Base-by-base conservation (phyloP, 1,139 yeast genomes). In the Pichia terricola region DNA sequence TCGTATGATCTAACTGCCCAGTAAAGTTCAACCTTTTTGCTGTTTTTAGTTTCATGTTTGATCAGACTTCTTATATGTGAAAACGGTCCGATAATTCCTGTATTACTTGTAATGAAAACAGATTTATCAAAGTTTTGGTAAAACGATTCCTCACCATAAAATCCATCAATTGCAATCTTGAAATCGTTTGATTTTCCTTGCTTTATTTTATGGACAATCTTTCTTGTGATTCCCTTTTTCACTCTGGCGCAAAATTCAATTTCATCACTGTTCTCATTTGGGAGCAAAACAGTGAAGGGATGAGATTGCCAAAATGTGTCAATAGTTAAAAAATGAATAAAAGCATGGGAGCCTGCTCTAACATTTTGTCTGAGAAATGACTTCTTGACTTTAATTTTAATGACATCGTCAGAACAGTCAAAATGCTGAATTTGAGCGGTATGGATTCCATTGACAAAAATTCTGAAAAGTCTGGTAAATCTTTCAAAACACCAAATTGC, bases 401-500 rank as follows among this genome's bases (percentile, higher is more conserved):
- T 58, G 16, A 66, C 60, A 10, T 54, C 54, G 10, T 30, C 32
- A 16, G 66, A 66, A 32, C 58, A 58, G 4, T 65, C 50, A 37
- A 72, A 60, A 46, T 75, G 65, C 45, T 71, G 65, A 36, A 79
- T 68, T 10, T 64, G 62, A 2, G 85, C 81, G 50, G 66, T 66
- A 28, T 70, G 56, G 6, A 85, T 84, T 6, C 87, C 87, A 57
- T 75, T 77, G 5, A 52, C 40, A 4, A 55, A 49, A 46, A 80
- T 60, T 53, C 83, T 69, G n/a, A 56, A 62, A 3, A 78, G 28
- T 58, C 91, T 68, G 2, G 70, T 55, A 4, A 68, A 52, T 53
- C 84, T 68, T 57, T 81, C 94, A 49, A 75, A 69, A 2, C 60
- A 64, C 89, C 91, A 83, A 26, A 81, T 62, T 1, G 79, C 82